Conservation (phyloP, 2,329 filamentous ascomycete genomes). For the Pestalotiopsis sp. region DNA sequence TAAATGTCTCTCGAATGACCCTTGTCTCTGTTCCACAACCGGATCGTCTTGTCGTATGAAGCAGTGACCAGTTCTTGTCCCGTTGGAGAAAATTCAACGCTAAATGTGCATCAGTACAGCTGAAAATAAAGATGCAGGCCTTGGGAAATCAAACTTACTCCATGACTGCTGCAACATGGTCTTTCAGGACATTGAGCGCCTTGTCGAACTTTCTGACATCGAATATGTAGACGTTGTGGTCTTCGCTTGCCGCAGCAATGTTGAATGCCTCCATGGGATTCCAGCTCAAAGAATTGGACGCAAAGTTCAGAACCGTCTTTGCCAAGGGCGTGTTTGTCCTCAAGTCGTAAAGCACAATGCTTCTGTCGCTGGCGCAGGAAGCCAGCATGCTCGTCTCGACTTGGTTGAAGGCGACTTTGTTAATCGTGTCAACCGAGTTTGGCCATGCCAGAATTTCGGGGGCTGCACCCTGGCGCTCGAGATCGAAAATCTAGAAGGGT, state of each 20-base stretch:
- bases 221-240: conserved; percentile 89
- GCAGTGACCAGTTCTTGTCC: conserved; percentile 92
- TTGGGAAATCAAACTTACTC: conserved; percentile 45
- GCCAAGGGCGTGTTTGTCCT: conserved; percentile 82
- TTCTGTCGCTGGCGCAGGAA: conserved; percentile 82
- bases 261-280: conserved; percentile 98
- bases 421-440: conserved; percentile 88
- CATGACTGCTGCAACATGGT: conserved; percentile 75
- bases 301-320: conserved; percentile 79
- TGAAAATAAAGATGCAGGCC: background rate
- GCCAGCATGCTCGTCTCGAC: conserved; percentile 90
- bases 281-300: conserved; percentile 84
- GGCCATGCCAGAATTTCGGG: conserved; percentile 73
- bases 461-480: conserved; percentile 55
- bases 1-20: conserved; percentile 93
- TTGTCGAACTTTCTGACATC: conserved; percentile 91
- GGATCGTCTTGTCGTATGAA: conserved; percentile 83
- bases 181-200: conserved; percentile 79
- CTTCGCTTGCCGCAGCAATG: conserved; percentile 89
- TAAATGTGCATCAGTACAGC: background rate
- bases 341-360: conserved; percentile 88
- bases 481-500: conserved; percentile 69
- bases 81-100: conserved; percentile 88
- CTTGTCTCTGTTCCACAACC: conserved; percentile 78
- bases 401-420: conserved; percentile 85